Evolutionary conservation across 805 yeast genomes (phyloP), one percentile per base, ranked within the genome.

Genomic region (Huiozyma naganishii): DNA sequence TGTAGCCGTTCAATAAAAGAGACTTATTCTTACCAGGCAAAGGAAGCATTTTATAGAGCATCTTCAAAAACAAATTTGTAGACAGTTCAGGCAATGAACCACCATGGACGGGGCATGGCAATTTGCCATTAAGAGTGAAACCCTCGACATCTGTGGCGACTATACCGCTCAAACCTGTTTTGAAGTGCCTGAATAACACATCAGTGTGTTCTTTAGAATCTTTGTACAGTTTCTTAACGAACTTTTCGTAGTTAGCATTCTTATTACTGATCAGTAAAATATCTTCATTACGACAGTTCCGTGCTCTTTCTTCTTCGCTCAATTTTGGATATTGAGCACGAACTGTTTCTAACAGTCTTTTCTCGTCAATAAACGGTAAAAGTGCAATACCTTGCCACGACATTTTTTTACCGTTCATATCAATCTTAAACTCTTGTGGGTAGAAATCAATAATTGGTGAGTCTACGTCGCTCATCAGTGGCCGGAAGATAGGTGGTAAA

Each of bases 331-430:
- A 89, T 48, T 81, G 77, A 1, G 65, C 74, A 42, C 75, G 70
- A 2, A 88, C 95, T 4, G 78, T 80, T 12, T 69, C 66, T 42
- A 89, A 61, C 37, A 89, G 68, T 52, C 95, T 68, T n/a, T 62
- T 62, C 54, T 86, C 95, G 54, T 89, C 95, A 52, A 89, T 90
- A 52, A 89, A 89, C 0, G 97, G 97, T 44, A 89, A 66, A 36
- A 89, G 65, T 0, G 95, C 89, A 54, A 89, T 83, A 43, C 95
- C 97, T 59, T 87, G 94, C 97, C 97, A 89, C 41, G 90, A 72
- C 86, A 83, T 83, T 52, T 84, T 87, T 52, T 86, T 85, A 29
- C 97, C 97, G 58, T 89, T 88, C 95, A 89, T 87, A 64, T 89
- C 97, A 50, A 89, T 81, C 39, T 80, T 76, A 64, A 89, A 89